Evolutionary conservation across 2,329 filamentous ascomycete species (phyloP).

Genomic region (Fusarium illudens): DNA sequence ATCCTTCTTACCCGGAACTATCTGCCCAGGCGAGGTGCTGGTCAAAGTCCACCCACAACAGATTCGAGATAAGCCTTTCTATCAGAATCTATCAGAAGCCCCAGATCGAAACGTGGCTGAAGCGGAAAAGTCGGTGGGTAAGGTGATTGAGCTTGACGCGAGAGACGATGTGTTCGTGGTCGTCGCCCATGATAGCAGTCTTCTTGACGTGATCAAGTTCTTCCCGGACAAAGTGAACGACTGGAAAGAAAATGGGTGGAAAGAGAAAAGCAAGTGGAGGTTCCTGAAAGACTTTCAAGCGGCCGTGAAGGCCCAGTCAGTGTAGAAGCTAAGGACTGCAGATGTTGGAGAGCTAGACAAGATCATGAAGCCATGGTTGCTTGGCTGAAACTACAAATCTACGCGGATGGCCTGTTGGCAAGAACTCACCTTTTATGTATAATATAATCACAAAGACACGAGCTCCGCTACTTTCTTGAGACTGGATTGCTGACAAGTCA

Average conservation of each 20-base stretch:
- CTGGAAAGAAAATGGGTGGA: slow-evolving; percentile 6
- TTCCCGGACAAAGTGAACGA: slow-evolving; percentile 3
- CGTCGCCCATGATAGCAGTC: slow-evolving; percentile 1
- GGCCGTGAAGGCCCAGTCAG: background rate
- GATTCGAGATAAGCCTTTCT: background rate
- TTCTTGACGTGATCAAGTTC: background rate
- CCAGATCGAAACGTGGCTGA: background rate
- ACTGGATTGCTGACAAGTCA: no score
- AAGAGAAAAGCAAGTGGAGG: background rate
- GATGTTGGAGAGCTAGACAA: no score
- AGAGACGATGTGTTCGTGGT: slow-evolving; percentile 3
- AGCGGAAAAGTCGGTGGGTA: background rate
- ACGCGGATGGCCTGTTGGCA: no score
- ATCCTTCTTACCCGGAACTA: background rate
- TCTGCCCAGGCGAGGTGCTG: background rate
- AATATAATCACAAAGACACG: background rate
- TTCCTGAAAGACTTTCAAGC: slow-evolving; percentile 1
- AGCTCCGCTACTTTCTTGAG: no score
- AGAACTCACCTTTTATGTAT: background rate
- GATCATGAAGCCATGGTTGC: background rate
- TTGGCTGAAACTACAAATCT: background rate
- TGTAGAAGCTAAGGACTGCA: background rate
- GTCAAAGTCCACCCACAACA: background rate
- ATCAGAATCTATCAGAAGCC: background rate
- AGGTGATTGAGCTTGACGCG: background rate